Evolutionary conservation across 306 rosid species (phyloP), one percentile per base, ranked within the genome.

Genomic region (Quercus engelmannii): DNA sequence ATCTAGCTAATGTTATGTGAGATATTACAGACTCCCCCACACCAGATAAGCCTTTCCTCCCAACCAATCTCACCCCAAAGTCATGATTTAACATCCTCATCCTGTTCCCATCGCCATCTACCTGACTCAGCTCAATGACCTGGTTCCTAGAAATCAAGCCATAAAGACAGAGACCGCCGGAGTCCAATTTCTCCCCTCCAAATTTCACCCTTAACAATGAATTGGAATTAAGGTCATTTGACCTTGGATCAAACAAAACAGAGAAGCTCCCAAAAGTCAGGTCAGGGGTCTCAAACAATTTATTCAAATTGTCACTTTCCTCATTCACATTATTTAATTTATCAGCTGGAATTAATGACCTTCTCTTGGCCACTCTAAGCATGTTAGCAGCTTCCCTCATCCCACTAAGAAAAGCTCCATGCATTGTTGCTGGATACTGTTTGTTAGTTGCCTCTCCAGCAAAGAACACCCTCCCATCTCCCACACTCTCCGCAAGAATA

Each of bases 321-420:
- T 62, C 85, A 0, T 12, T 6, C 26, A 30, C 54, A 72, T 69
- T 77, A 67, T 23, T 80, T 19, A 64, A 38, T 63, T 84, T 76
- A 73, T 91, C 76, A 73, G 56, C 61, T 3, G 81, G 80, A 38
- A 21, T 62, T 1, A 73, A 67, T 8, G 85, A 76, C 84, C 90
- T 86, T 30, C 84, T 87, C 90, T 81, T 90, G 41, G 97, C 83
- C 74, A 78, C 90, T 85, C 98, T 93, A 73, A 88, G 73, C 9
- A 93, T 90, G 83, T 93, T 93, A 68, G 97, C 98, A 82, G 97
- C 98, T 82, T 93, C 98, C 86, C 97, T 93, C 94, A 93, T 84
- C 80, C 98, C 97, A 74, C 98, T 93, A 15, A 93, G 93, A 78
- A 93, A 87, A 51, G 97, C 98, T 68, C 98, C 97, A 2, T 93